Conservation (phyloP, 371 early-diverging fungal genomes). For the Nosema muscidifuracis region DNA sequence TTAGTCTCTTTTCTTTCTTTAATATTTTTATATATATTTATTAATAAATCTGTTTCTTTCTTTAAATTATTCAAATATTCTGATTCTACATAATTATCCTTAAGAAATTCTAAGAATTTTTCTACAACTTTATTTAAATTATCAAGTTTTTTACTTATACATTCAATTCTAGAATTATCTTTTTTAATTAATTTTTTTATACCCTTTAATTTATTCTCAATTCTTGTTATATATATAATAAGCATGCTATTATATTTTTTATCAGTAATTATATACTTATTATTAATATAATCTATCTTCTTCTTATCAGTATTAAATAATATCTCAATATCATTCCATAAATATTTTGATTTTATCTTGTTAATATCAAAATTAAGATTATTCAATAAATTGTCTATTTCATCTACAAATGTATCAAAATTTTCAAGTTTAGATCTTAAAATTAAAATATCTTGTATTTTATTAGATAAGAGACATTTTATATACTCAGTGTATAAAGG, state of each 20-base stretch:
- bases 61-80: conserved; percentile 17
- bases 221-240: background rate
- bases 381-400: conserved; percentile 18
- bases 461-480: background rate
- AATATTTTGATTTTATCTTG: conserved; percentile 9
- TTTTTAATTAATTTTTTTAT: background rate
- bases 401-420: conserved; percentile 28
- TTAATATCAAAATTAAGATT: conserved; percentile 20
- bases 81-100: conserved; percentile 44
- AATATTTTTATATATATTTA: no score
- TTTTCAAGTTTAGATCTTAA: conserved; percentile 9
- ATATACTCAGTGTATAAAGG: conserved; percentile 6
- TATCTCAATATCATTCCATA: conserved; percentile 44
- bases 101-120: conserved; percentile 15
- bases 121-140: background rate
- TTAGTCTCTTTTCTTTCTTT: no score
- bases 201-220: conserved; percentile 3
- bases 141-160: conserved; percentile 2
- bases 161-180: background rate
- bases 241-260: conserved; percentile 27
- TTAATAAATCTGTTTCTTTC: conserved; percentile 8
- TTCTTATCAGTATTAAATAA: conserved; percentile 19
- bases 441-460: background rate
- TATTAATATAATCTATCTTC: conserved; percentile 4
- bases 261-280: background rate